Evolutionary conservation across 768 basidiomycete species (phyloP).

Genomic region (Fomitopsis serialis): DNA sequence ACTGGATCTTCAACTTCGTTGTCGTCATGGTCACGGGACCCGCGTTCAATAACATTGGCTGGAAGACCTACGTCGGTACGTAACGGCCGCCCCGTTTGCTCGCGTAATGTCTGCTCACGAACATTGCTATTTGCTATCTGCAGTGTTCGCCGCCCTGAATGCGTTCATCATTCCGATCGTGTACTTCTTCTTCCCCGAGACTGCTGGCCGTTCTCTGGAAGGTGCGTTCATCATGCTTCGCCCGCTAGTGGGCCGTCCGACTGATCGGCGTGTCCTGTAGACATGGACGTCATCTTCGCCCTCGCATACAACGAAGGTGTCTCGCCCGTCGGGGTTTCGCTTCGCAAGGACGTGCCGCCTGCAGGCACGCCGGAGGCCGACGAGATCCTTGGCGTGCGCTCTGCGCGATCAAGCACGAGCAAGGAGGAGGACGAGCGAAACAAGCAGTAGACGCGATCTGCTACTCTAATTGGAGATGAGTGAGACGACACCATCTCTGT

Average conservation of each 20-base stretch:
- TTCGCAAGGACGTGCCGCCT: conserved; percentile 26
- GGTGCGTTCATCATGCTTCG: conserved; percentile 22
- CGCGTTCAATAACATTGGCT: conserved; percentile 51
- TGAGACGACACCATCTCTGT: neutral
- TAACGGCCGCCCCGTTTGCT: neutral
- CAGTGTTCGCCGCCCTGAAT: conserved; percentile 54
- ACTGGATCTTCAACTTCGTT: conserved; percentile 54
- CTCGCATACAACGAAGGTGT: conserved; percentile 28
- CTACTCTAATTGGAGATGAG: neutral
- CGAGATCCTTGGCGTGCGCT: conserved; percentile 25
- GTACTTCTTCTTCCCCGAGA: conserved; percentile 60
- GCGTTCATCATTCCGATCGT: conserved; percentile 52
- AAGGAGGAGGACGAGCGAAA: neutral
- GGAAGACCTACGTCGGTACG: conserved; percentile 55
- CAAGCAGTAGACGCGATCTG: neutral
- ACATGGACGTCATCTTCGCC: conserved; percentile 32
- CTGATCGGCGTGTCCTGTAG: conserved; percentile 8
- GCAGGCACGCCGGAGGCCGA: conserved; percentile 31
- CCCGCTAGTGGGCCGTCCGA: neutral
- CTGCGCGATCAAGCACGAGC: neutral
- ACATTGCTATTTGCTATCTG: neutral
- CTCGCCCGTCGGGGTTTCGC: conserved; percentile 28
- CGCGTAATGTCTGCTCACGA: neutral
- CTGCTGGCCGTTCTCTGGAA: conserved; percentile 53
- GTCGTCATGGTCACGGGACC: conserved; percentile 61